Percentiles rank a stretch among this genome's conserved stretches.
Evolutionary conservation across 192 early-diverging fungal species (phyloP).

Genomic region (Gryganskiella cystojenkinii): DNA sequence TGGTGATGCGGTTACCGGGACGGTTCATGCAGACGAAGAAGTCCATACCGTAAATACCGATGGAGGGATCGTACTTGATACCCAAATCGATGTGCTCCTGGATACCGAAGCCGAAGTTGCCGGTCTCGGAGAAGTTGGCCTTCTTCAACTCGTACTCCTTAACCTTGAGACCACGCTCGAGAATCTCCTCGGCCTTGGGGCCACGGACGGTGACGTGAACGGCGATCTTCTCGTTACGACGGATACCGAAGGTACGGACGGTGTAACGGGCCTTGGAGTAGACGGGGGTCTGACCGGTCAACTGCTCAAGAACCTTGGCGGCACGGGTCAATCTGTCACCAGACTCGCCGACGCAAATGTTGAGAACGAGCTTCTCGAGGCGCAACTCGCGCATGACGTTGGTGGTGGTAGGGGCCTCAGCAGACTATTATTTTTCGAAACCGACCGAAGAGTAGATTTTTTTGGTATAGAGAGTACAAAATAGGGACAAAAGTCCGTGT

Average conservation of each 20-base stretch:
- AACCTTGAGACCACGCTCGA: slow-evolving; percentile 99
- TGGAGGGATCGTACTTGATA: slow-evolving; percentile 99
- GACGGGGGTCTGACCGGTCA: slow-evolving; percentile 98
- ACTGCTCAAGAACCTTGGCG: slow-evolving; percentile 99
- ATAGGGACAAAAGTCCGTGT: slow-evolving; percentile 13
- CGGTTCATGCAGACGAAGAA: slow-evolving; percentile 99
- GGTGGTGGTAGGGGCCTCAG: slow-evolving; percentile 71
- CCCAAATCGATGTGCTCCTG: slow-evolving; percentile 99
- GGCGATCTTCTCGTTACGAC: slow-evolving; percentile 99
- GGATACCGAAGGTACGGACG: slow-evolving; percentile 99
- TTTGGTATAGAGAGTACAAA: slow-evolving; percentile 27
- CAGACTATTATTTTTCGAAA: slow-evolving; percentile 58
- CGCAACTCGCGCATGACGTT: slow-evolving; percentile 98
- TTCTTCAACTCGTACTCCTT: slow-evolving; percentile 98
- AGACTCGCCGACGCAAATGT: slow-evolving; percentile 99
- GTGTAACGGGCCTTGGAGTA: slow-evolving; percentile 99
- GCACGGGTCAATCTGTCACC: slow-evolving; percentile 99
- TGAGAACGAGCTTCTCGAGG: slow-evolving; percentile 99
- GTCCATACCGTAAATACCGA: slow-evolving; percentile 92
- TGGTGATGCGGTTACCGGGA: slow-evolving; percentile 95
- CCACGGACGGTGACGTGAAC: slow-evolving; percentile 99
- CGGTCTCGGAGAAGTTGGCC: slow-evolving; percentile 96
- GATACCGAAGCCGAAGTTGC: slow-evolving; percentile 99
- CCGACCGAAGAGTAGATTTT: neutral
- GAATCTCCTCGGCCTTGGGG: slow-evolving; percentile 88